Conservation (phyloP, 306 rosid genomes). For the Sesbania bispinosa region DNA sequence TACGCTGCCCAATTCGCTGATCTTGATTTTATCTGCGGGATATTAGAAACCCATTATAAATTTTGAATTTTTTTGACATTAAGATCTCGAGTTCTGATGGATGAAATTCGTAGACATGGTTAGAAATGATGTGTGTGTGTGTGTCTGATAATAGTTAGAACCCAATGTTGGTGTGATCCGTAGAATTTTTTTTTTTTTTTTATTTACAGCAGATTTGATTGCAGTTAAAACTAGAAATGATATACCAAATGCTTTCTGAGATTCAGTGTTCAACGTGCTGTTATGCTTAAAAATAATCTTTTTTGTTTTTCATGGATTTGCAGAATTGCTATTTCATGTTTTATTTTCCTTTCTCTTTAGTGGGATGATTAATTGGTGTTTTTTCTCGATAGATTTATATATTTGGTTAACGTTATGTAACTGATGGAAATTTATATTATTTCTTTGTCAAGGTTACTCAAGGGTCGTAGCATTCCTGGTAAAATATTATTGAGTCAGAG, state of each 20-base stretch:
- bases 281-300: too few species aligned
- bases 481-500: slow-evolving; percentile 75
- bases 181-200: slow-evolving; percentile 11
- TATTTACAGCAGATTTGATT: too few species aligned
- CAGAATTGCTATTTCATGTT: background rate
- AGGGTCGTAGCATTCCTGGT: slow-evolving; percentile 94
- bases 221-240: too few species aligned
- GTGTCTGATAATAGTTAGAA: background rate
- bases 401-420: background rate
- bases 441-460: slow-evolving; percentile 68
- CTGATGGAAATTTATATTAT: slow-evolving; percentile 14
- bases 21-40: slow-evolving; percentile 12
- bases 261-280: too few species aligned
- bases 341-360: background rate
- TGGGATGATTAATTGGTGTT: background rate
- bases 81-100: slow-evolving; percentile 27
- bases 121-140: slow-evolving; percentile 19
- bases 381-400: background rate
- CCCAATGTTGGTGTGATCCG: slow-evolving; percentile 21
- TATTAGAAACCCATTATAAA: slow-evolving; percentile 12
- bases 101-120: background rate
- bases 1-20: slow-evolving; percentile 3
- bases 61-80: background rate
- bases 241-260: background rate
- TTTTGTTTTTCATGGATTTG: too few species aligned